Evolutionary conservation across 192 early-diverging fungal genomes (phyloP).

Genomic region (Entomortierella lignicola): DNA sequence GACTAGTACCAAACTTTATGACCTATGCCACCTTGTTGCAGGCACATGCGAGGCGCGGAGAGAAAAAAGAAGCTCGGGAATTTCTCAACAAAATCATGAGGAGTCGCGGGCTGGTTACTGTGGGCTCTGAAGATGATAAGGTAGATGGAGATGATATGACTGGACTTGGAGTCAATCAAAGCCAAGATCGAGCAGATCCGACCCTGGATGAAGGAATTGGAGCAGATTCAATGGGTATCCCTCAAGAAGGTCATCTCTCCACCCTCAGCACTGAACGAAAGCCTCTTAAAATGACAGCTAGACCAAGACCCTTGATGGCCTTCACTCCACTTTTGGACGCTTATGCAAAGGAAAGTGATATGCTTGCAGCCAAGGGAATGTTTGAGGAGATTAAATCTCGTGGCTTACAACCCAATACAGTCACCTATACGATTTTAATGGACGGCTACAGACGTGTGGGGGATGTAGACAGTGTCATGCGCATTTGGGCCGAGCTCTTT

Average conservation of each 20-base stretch:
- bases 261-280: conserved; percentile 36
- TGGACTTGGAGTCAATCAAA: conserved; percentile 6
- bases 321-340: conserved; percentile 61
- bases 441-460: conserved; percentile 52
- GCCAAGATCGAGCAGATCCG: conserved; percentile 5
- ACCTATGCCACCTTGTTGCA: conserved; percentile 59
- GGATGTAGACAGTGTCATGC: conserved; percentile 57
- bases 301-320: conserved; percentile 31
- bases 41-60: conserved; percentile 47
- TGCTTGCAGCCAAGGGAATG: conserved; percentile 42
- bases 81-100: conserved; percentile 43
- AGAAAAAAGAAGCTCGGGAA: conserved; percentile 34
- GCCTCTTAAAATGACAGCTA: conserved; percentile 22
- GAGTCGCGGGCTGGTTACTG: conserved; percentile 21
- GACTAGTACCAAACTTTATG: conserved; percentile 55
- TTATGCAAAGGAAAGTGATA: conserved; percentile 44
- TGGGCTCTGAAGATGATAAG: conserved; percentile 5
- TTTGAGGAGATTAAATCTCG: conserved; percentile 56
- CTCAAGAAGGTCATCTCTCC: conserved; percentile 26
- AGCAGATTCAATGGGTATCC: background rate
- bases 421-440: conserved; percentile 62
- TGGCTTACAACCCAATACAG: conserved; percentile 37
- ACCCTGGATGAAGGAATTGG: background rate
- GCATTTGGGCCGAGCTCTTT: conserved; percentile 59
- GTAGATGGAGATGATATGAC: conserved; percentile 15